Percentiles rank a stretch among this genome's conserved stretches.
Evolutionary conservation across 345 rosid genomes (phyloP).

Genomic region (Eucalyptus marginata): DNA sequence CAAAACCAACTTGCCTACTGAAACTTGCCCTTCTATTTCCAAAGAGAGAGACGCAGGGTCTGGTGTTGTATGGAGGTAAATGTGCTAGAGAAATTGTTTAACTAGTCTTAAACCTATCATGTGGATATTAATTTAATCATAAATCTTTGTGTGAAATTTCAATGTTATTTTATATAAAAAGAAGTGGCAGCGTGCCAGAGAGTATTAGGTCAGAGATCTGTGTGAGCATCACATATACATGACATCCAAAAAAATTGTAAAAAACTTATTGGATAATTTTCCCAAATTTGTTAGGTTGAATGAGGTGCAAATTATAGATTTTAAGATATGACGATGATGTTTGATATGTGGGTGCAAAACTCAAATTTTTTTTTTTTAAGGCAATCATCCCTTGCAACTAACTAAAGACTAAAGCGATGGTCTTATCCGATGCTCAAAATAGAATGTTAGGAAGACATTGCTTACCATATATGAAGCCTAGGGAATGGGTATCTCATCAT

Average conservation of each 20-base stretch:
- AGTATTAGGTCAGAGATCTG: not conserved
- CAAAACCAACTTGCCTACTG: not conserved
- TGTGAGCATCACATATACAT: too few species aligned
- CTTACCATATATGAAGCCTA: not conserved
- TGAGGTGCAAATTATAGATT: not conserved
- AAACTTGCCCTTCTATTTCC: not conserved
- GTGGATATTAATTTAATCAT: not conserved
- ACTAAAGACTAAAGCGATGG: not conserved
- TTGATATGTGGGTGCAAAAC: not conserved
- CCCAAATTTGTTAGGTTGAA: not conserved
- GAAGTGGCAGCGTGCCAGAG: rapidly evolving
- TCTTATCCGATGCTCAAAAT: not conserved
- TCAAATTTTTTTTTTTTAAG: not conserved
- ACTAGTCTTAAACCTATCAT: rapidly evolving
- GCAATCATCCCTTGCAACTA: not conserved
- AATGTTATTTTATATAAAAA: too few species aligned
- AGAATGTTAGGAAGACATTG: not conserved
- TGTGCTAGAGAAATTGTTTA: not conserved
- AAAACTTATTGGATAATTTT: not conserved
- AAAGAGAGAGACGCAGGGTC: not conserved
- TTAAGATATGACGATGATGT: not conserved
- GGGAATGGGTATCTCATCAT: not conserved
- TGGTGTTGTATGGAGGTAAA: not conserved
- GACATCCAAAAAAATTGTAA: too few species aligned
- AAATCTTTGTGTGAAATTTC: not conserved